Conservation (phyloP, 2,329 filamentous ascomycete genomes). For the Fusarium hainanense region DNA sequence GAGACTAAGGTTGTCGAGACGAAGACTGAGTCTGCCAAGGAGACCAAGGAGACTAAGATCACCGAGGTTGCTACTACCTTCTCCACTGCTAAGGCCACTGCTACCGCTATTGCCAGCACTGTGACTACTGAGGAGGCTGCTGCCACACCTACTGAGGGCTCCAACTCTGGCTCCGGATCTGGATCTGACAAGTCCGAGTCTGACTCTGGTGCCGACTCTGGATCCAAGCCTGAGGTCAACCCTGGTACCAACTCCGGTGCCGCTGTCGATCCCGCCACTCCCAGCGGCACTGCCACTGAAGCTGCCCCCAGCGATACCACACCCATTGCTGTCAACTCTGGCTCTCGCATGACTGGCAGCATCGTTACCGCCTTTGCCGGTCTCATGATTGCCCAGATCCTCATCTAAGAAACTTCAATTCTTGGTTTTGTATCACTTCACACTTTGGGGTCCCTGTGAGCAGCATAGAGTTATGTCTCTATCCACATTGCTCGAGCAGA, state of each 20-base stretch:
- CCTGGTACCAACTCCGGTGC: conserved; percentile 19
- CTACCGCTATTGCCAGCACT: conserved; percentile 28
- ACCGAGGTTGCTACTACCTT: conserved; percentile 3
- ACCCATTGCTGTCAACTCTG: conserved; percentile 43
- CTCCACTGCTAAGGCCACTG: conserved; percentile 21
- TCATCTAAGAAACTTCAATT: conserved; percentile 45
- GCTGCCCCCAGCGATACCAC: not conserved
- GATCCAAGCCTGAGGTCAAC: not conserved
- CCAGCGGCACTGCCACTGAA: conserved; percentile 13
- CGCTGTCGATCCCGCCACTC: conserved; percentile 21
- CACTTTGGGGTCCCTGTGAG: conserved; percentile 30
- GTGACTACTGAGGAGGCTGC: conserved; percentile 17
- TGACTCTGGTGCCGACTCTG: not conserved
- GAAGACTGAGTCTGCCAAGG: conserved; percentile 11
- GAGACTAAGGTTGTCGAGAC: not conserved
- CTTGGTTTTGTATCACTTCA: conserved; percentile 42
- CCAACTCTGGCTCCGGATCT: conserved; percentile 1
- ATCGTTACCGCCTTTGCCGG: conserved; percentile 46
- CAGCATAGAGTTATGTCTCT: conserved; percentile 6
- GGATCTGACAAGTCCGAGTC: conserved; percentile 1
- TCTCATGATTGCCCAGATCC: conserved; percentile 47
- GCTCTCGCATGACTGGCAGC: conserved; percentile 45
- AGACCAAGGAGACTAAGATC: conserved; percentile 17
- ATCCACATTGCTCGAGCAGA: conserved; percentile 34
- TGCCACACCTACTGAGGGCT: conserved; percentile 18